phyloP scores from a whole-genome alignment of 2,329 filamentous ascomycete genomes.

The Penicillium sp. region DNA sequence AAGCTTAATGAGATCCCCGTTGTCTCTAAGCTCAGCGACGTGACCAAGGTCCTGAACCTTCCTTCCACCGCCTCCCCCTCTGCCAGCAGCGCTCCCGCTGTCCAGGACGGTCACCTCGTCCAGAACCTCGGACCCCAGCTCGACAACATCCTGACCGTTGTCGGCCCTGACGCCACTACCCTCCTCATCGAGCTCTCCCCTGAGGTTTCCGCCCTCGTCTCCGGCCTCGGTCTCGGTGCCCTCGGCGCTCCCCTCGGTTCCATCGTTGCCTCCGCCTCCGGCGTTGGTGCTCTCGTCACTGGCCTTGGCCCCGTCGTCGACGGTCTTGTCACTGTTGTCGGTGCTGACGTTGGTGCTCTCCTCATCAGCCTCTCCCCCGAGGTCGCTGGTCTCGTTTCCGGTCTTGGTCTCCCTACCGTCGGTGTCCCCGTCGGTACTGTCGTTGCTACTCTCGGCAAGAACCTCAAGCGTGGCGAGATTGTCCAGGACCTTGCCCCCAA shows the following conservation, averaged over 20 bases:
- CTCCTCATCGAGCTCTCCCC: slow-evolving; percentile 35
- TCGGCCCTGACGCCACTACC: slow-evolving; percentile 27
- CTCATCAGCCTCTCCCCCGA: slow-evolving; percentile 32
- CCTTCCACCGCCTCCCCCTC: slow-evolving; percentile 12
- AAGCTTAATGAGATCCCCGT: slow-evolving; percentile 17
- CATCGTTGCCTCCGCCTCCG: slow-evolving; percentile 29
- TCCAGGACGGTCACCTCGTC: slow-evolving; percentile 30
- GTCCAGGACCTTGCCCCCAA: slow-evolving; percentile 15
- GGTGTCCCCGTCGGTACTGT: slow-evolving; percentile 31
- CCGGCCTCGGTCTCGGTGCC: slow-evolving; percentile 30
- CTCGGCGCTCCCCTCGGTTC: slow-evolving; percentile 29
- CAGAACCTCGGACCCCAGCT: slow-evolving; percentile 33
- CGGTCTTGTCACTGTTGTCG: slow-evolving; percentile 33
- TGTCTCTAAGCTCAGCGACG: slow-evolving; percentile 20
- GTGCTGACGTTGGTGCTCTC: slow-evolving; percentile 31
- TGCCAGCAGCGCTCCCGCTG: slow-evolving; percentile 12
- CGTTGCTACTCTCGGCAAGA: slow-evolving; percentile 28
- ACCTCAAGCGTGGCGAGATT: slow-evolving; percentile 30
- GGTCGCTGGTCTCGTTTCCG: slow-evolving; percentile 29
- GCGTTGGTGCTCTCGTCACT: slow-evolving; percentile 29
- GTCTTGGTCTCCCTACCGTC: slow-evolving; percentile 32
- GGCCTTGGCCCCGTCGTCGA: slow-evolving; percentile 27
- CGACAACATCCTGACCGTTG: slow-evolving; percentile 33
- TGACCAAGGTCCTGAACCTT: slow-evolving; percentile 20
- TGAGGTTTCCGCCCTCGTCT: slow-evolving; percentile 30